Conservation (phyloP, 306 rosid genomes). For the Medicago arabica region DNA sequence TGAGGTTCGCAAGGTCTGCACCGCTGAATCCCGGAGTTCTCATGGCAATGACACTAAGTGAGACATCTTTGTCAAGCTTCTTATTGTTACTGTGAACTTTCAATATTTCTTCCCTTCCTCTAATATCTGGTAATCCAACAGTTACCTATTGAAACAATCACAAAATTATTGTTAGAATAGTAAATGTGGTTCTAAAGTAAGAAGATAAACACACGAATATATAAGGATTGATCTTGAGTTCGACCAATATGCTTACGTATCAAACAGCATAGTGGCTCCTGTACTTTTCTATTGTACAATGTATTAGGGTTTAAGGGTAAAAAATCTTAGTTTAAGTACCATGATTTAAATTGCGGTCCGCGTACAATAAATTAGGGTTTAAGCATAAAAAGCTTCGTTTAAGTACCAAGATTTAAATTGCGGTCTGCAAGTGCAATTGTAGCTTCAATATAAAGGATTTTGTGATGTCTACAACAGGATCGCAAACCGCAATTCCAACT, state of each 20-base stretch:
- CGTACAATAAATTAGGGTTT: too few species aligned
- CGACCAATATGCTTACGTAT: not conserved
- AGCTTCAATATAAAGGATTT: too few species aligned
- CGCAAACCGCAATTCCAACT: too few species aligned
- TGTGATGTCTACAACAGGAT: not conserved
- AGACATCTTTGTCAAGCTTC: constrained; percentile 69
- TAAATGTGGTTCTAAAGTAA: not conserved
- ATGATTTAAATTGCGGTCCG: not conserved
- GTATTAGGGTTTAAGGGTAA: not conserved
- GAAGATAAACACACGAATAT: not conserved
- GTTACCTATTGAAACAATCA: constrained; percentile 51
- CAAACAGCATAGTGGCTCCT: too few species aligned
- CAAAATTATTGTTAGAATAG: not conserved
- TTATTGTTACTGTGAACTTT: constrained; percentile 78
- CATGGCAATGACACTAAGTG: constrained; percentile 66
- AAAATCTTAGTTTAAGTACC: not conserved
- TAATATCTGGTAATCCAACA: constrained; percentile 74
- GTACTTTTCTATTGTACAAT: not conserved
- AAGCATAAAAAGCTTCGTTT: too few species aligned
- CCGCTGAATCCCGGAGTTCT: constrained; percentile 79
- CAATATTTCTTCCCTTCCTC: constrained; percentile 78
- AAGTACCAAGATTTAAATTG: too few species aligned
- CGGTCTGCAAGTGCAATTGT: too few species aligned
- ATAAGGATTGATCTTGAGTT: not conserved
- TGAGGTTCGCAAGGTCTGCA: constrained; percentile 80